Evolutionary conservation across 306 rosid species (phyloP), one percentile per base, ranked within the genome.

Genomic region (Prunus padus): DNA sequence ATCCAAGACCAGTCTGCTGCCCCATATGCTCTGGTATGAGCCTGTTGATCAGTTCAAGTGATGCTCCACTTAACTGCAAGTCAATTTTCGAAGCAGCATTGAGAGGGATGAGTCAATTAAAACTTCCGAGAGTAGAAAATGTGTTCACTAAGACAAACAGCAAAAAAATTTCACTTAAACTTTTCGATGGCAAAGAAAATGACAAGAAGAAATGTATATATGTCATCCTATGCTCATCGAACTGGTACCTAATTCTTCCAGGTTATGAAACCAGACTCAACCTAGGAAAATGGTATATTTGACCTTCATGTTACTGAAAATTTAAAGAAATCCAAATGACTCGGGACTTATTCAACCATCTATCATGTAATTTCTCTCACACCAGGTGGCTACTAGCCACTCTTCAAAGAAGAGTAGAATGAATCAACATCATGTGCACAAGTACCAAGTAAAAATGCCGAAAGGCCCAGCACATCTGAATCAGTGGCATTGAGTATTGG

Each of bases 11-110:
- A 22, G 59, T 46, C 80, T 85, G 95, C 87, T 90, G 87, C 86
- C 97, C 86, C 19, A 86, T 70, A 33, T 94, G 93, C 84, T 92
- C 98, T 13, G 98, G 98, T 82, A 90, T 87, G 67, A 94, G 95
- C 86, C 85, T 87, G 63, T 77, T 80, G 79, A 94, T 86, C 85
- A 92, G 80, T 63, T 94, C 98, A 1, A 91, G 87, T 49, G 92
- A 82, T 20, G 85, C 95, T 81, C 90, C 97, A n/a, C 79, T 78
- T 66, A 92, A 71, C 98, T 94, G 91, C 79, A 84, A 51, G 20
- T 52, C 15, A 73, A 33, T 72, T 72, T 61, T 57, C 2, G 59
- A 19, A 46, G 57, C 33, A 61, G 11, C 4, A 22, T 33, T 23
- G 33, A 67, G 67, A 57, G 45, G 4, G 12, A 55, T 8, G 45